Evolutionary conservation across 163 green algal genomes (phyloP).

Genomic region (Smithsoniella earleae): DNA sequence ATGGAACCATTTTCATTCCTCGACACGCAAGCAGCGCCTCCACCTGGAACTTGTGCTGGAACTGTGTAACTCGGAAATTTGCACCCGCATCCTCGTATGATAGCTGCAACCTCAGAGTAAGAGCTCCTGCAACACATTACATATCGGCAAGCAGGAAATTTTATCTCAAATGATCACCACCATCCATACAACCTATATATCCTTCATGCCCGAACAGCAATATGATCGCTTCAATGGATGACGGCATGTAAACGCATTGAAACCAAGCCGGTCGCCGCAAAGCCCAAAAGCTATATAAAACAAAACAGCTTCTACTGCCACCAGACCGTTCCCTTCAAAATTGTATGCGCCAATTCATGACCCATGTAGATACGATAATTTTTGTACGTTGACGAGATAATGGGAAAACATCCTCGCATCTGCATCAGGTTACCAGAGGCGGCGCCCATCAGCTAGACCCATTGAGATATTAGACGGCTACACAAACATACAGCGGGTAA

Average conservation of each 20-base stretch:
- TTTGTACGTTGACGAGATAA: no score
- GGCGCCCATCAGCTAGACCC: no score
- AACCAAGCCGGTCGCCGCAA: not conserved
- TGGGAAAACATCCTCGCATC: no score
- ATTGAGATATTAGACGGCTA: no score
- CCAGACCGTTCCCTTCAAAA: not conserved
- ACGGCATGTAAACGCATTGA: not conserved
- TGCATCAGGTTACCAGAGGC: no score
- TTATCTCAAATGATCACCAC: not conserved
- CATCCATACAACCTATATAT: not conserved
- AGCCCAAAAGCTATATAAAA: not conserved
- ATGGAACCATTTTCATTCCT: not conserved
- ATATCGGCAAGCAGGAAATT: not conserved
- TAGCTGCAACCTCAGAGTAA: not conserved
- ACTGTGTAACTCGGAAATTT: constrained; percentile 1
- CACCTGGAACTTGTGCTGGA: not conserved
- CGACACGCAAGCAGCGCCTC: not conserved
- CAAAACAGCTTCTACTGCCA: not conserved
- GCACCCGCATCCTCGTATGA: constrained; percentile 11
- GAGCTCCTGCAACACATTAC: not conserved
- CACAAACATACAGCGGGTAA: no score
- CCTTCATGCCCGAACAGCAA: not conserved
- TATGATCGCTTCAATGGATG: not conserved
- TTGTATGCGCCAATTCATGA: no score
- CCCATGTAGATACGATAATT: no score